Evolutionary conservation across 768 basidiomycete species (phyloP).

Genomic region (Boletus tomentosulus): DNA sequence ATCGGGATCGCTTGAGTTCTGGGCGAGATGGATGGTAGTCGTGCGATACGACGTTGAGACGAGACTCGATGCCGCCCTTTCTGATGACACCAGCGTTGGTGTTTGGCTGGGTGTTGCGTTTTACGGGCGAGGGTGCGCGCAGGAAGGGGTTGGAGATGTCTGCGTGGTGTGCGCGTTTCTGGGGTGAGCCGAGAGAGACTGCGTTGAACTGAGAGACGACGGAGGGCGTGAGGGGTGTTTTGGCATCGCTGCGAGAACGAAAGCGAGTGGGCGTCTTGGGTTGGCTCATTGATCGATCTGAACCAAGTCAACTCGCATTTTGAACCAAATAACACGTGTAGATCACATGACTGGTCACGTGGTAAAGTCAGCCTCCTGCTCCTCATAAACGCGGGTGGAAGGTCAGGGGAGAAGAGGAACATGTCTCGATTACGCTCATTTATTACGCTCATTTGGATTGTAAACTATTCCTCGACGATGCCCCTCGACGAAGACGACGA

Average conservation of each 20-base stretch:
- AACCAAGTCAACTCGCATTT: neutral
- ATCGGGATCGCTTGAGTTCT: constrained; percentile 68
- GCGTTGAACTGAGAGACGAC: constrained; percentile 38
- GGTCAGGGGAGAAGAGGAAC: neutral
- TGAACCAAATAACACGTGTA: no score
- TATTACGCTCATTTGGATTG: constrained; percentile 11
- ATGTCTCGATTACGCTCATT: constrained; percentile 21
- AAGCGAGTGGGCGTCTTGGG: constrained; percentile 47
- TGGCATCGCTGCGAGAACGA: constrained; percentile 47
- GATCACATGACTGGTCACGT: constrained; percentile 19
- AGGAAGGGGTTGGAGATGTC: constrained; percentile 64
- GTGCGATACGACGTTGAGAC: constrained; percentile 69
- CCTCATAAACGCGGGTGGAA: constrained; percentile 7
- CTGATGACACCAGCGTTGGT: constrained; percentile 68
- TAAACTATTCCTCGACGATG: neutral
- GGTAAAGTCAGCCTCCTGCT: constrained; percentile 20
- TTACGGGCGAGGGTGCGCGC: constrained; percentile 61
- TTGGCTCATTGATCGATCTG: constrained; percentile 15
- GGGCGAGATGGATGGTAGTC: constrained; percentile 68
- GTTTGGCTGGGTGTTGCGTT: constrained; percentile 40
- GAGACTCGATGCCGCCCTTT: constrained; percentile 72
- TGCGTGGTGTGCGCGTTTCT: constrained; percentile 38
- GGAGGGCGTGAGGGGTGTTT: constrained; percentile 46
- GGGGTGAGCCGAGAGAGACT: constrained; percentile 31
- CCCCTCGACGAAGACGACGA: constrained; percentile 11